Evolutionary conservation across 306 rosid species (phyloP).

Genomic region (Corylus heterophylla): DNA sequence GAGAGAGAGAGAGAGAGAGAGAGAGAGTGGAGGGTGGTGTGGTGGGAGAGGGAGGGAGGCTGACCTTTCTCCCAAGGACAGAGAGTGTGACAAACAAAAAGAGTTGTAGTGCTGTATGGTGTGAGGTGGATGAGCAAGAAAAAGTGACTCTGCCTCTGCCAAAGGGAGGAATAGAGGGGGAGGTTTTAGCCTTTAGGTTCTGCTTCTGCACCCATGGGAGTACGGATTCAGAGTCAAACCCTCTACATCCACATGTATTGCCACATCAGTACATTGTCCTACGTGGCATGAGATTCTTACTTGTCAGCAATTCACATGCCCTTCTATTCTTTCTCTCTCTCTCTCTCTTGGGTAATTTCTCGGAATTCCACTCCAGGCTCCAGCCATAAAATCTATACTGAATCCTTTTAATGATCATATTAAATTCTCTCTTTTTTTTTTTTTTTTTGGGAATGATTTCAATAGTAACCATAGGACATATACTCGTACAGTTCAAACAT

Average conservation of each 20-base stretch:
- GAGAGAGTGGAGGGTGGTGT: not conserved
- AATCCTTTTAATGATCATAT: not conserved
- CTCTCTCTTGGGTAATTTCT: not conserved
- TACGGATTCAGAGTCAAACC: conserved; percentile 29
- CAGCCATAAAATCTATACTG: not conserved
- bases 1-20: not conserved
- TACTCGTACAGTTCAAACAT: no score
- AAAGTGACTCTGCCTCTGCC: not conserved
- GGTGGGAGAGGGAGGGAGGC: not conserved
- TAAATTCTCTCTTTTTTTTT: not conserved
- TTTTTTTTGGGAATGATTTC: not conserved
- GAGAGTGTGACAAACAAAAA: not conserved
- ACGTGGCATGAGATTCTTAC: conserved; percentile 14
- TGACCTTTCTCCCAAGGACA: not conserved
- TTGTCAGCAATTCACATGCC: conserved; percentile 20
- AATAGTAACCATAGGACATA: not conserved
- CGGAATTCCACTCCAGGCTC: not conserved
- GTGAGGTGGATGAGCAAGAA: not conserved
- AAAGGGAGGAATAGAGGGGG: not conserved
- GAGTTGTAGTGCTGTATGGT: not conserved
- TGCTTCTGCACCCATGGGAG: not conserved
- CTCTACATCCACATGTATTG: not conserved
- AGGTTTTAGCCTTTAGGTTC: not conserved
- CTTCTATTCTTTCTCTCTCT: not conserved
- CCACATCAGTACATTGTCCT: conserved; percentile 3